Percentiles rank a stretch among this genome's conserved stretches.
These are phyloP conservation scores for Calophaca sinica DNA, from an alignment of 306 rosid species.

Conservation along the genomic window DNA sequence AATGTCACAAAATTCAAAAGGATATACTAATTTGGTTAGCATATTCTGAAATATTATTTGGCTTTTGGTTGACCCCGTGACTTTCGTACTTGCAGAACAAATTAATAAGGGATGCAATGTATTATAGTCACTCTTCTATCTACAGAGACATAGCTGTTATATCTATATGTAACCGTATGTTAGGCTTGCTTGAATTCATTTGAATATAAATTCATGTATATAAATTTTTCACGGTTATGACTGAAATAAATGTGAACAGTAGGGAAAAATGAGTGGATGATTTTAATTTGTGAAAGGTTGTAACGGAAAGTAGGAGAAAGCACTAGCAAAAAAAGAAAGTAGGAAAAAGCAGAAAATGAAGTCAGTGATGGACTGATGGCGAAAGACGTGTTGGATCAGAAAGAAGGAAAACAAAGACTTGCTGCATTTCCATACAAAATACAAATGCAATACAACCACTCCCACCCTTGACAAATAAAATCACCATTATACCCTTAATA, in stretches of 20 bases:
- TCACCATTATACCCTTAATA: not conserved
- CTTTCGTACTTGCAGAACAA: not conserved
- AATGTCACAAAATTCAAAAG: no score
- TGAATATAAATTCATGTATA: not conserved
- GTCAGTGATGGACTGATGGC: no score
- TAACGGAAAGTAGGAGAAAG: not conserved
- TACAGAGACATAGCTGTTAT: no score
- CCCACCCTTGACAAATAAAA: not conserved
- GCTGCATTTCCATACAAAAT: not conserved
- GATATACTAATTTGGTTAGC: not conserved
- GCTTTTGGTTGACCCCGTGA: not conserved
- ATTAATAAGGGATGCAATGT: not conserved
- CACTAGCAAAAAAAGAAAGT: no score
- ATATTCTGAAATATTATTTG: not conserved
- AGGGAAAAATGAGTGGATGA: slow-evolving; percentile 27
- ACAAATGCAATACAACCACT: slow-evolving; percentile 4
- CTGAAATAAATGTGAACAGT: not conserved
- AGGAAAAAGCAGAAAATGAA: no score
- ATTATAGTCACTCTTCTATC: not conserved
- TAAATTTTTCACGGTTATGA: not conserved
- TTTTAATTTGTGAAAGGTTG: slow-evolving; percentile 21
- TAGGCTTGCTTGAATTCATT: not conserved
- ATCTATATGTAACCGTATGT: no score
- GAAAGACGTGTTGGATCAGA: slow-evolving; percentile 47
- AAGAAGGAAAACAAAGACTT: slow-evolving; percentile 23